Base-by-base conservation (phyloP, 2,329 filamentous ascomycete genomes). In the Aspergillus uvarum region DNA sequence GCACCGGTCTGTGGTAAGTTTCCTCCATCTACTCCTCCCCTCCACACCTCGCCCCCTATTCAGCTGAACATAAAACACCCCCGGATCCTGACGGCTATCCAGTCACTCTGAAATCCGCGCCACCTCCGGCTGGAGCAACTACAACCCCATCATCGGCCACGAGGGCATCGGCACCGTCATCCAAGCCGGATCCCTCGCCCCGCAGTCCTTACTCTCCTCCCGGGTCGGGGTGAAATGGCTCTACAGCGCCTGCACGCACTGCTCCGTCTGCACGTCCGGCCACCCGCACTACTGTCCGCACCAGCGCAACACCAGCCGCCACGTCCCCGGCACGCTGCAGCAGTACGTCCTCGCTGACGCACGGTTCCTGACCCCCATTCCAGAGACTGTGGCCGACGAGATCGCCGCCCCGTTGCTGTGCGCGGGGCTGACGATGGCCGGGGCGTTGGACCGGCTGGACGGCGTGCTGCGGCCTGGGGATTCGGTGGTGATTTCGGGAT, bases 241-340 rank as follows among this genome's bases (percentile, higher is more conserved):
- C 1, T 70, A 70, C 49, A 67, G 61, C 32, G 68, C 68, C 5
- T 70, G 68, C 35, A 59, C 42, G 10, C 10, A 63, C 58, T 70
- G 68, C 56, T 68, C 64, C 1, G 47, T 67, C 12, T 70, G 68
- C 38, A 61, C 62, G 26, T 54, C 61, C 2, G 67, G 68, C 1
- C 63, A 60, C 24, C 52, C 51, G 5, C 61, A 70, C 3, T 44
- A 68, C 32, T 70, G 68, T 19, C 52, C 68, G 8, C 61, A 63
- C 2, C 68, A 70, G 51, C 32, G 32, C 32, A 35, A 35, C 32
- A 35, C 32, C 32, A 16, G 32, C 32, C 32, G 32, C 75, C 88
- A 85, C 71, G 85, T 83, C 0, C 87, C 87, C 0, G 88, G 88
- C 42, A 90, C 87, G n/a, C 90, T 90, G 71, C 88, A 90, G 70